These are phyloP conservation scores for Talaromyces sp. DNA, from an alignment of 2,329 filamentous ascomycete species.

Conservation along the genomic window DNA sequence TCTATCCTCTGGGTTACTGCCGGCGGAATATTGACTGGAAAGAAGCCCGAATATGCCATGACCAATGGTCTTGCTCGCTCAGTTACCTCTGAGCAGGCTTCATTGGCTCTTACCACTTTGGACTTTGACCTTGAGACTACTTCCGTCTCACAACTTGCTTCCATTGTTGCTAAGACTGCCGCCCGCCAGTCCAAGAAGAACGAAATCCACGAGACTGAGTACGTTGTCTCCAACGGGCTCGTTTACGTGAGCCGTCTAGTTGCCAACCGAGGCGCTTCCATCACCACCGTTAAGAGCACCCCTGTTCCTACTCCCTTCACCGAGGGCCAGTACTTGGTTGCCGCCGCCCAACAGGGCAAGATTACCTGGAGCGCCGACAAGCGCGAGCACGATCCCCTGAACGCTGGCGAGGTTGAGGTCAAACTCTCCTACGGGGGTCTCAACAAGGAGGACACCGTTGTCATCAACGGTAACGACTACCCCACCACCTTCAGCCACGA, in stretches of 20 bases:
- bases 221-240: background rate
- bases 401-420: slow-evolving; percentile 17
- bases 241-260: background rate
- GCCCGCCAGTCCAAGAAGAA: background rate
- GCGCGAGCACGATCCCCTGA: background rate
- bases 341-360: background rate
- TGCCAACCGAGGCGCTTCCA: background rate
- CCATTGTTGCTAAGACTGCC: background rate
- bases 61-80: slow-evolving; percentile 5
- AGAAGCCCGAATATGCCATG: slow-evolving; percentile 4
- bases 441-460: slow-evolving; percentile 21
- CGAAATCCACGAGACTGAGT: background rate
- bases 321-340: slow-evolving; percentile 8
- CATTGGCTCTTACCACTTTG: slow-evolving; percentile 3
- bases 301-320: background rate
- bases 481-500: slow-evolving; percentile 10
- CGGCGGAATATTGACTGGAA: slow-evolving; percentile 2
- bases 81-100: slow-evolving; percentile 7
- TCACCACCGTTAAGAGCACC: background rate
- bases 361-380: background rate
- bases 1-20: slow-evolving; percentile 11
- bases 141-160: background rate
- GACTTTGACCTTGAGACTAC: slow-evolving; percentile 6
- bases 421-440: slow-evolving; percentile 16
- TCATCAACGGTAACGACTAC: slow-evolving; percentile 17